Percentiles rank a stretch among this genome's conserved stretches.
phyloP scores from a whole-genome alignment of 1,284 basidiomycete genomes.

The Cryptococcus floricola region DNA sequence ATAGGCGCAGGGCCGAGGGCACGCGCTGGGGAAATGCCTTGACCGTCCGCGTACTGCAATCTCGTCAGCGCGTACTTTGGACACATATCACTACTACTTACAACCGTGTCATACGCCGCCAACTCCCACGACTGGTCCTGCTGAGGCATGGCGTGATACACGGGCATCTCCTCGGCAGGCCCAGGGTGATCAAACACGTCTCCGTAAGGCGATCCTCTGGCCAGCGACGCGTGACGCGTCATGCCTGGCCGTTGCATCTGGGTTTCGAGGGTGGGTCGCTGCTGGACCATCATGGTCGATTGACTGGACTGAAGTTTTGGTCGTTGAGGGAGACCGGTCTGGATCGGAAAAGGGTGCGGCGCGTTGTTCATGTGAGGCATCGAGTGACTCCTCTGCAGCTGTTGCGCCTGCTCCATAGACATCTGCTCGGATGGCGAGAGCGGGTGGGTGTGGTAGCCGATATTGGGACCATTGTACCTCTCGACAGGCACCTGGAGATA shows the following conservation, averaged over 20 bases:
- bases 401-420: slow-evolving; percentile 13
- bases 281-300: slow-evolving; percentile 11
- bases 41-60: slow-evolving; percentile 10
- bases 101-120: slow-evolving; percentile 10
- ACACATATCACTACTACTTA: slow-evolving; percentile 1
- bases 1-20: slow-evolving; percentile 42
- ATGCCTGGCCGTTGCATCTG: slow-evolving; percentile 15
- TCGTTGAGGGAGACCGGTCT: slow-evolving; percentile 4
- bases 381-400: slow-evolving; percentile 15
- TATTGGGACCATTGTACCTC: slow-evolving; percentile 3
- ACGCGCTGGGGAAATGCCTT: slow-evolving; percentile 44
- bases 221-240: slow-evolving; percentile 27
- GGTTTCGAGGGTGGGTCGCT: slow-evolving; percentile 21
- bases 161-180: slow-evolving; percentile 11
- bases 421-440: slow-evolving; percentile 26
- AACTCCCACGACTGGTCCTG: slow-evolving; percentile 15
- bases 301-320: slow-evolving; percentile 9
- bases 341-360: slow-evolving; percentile 2
- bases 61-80: background rate
- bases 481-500: slow-evolving; percentile 15
- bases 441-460: slow-evolving; percentile 5
- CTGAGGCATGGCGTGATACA: slow-evolving; percentile 8
- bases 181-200: slow-evolving; percentile 32
- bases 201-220: slow-evolving; percentile 26
- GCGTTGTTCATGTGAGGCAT: slow-evolving; percentile 10